Conservation (phyloP, 768 basidiomycete genomes). For the Cyclocybe cylindracea region DNA sequence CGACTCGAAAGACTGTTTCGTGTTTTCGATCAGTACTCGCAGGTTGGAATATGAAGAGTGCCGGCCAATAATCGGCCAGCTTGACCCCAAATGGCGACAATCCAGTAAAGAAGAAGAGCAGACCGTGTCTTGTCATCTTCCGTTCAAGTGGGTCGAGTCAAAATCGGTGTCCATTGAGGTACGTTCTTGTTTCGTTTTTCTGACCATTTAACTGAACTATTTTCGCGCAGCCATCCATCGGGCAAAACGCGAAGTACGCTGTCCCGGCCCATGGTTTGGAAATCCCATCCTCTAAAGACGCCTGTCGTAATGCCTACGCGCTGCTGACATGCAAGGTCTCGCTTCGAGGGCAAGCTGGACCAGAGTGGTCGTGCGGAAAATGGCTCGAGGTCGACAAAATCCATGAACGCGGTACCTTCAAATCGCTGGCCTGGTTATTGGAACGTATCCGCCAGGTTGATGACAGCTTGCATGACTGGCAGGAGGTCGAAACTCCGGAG, state of each 20-base stretch:
- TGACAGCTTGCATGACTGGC: constrained; percentile 69
- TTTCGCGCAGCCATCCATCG: constrained; percentile 48
- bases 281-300: constrained; percentile 54
- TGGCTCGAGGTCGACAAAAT: constrained; percentile 88
- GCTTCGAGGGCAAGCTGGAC: constrained; percentile 65
- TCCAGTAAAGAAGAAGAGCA: constrained; percentile 49
- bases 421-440: constrained; percentile 81
- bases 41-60: constrained; percentile 82
- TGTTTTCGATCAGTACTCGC: constrained; percentile 78
- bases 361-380: constrained; percentile 72
- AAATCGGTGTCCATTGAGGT: constrained; percentile 57
- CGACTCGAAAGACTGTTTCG: constrained; percentile 75
- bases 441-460: constrained; percentile 81
- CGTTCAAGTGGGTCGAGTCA: constrained; percentile 63
- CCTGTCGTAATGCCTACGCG: constrained; percentile 76
- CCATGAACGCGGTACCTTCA: constrained; percentile 82
- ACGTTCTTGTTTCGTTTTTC: constrained; percentile 16
- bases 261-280: constrained; percentile 57
- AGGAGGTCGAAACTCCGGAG: constrained; percentile 45
- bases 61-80: constrained; percentile 72
- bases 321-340: constrained; percentile 78
- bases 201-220: constrained; percentile 5
- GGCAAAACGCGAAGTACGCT: constrained; percentile 61
- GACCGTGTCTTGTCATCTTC: constrained; percentile 57
- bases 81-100: constrained; percentile 82